These are phyloP conservation scores for Mrakia frigida DNA, from an alignment of 768 basidiomycete genomes.

Conservation along the genomic window DNA sequence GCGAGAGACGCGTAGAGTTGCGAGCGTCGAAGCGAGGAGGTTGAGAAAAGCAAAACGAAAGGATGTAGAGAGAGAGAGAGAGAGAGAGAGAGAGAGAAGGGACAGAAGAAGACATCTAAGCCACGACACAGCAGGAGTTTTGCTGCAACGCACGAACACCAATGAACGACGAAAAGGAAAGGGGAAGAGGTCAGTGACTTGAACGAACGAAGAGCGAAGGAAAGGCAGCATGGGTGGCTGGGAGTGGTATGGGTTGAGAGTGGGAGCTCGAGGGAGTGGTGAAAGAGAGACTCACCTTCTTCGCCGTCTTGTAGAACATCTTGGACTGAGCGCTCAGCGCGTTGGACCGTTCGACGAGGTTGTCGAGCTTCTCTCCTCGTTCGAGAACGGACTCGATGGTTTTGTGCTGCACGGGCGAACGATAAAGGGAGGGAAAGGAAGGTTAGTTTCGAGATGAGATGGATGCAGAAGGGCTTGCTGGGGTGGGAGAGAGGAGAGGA, in stretches of 20 bases:
- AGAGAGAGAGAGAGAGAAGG: neutral
- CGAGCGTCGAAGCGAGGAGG: neutral
- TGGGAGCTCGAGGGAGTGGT: neutral
- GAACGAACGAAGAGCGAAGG: too few relatives aligned
- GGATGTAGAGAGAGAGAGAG: neutral
- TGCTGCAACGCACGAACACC: constrained; percentile 57
- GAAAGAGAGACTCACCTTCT: constrained; percentile 78
- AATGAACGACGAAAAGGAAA: constrained; percentile 20
- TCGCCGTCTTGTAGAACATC: constrained; percentile 99
- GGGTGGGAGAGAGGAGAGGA: neutral
- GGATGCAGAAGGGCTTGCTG: too few relatives aligned
- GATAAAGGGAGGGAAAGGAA: neutral
- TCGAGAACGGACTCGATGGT: constrained; percentile 96
- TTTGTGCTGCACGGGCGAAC: constrained; percentile 78
- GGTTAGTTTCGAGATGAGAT: neutral
- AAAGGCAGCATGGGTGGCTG: too few relatives aligned
- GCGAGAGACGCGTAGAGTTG: neutral
- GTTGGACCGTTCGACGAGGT: constrained; percentile 87
- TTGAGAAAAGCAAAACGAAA: too few relatives aligned
- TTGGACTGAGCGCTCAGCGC: constrained; percentile 83
- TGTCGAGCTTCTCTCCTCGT: constrained; percentile 93
- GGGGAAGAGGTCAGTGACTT: neutral
- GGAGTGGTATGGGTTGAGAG: too few relatives aligned
- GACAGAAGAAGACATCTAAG: constrained; percentile 36
- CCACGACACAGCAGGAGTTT: constrained; percentile 87